Evolutionary conservation across 352 stramenopile species (phyloP).

Genomic region (Pythium coloratum): DNA sequence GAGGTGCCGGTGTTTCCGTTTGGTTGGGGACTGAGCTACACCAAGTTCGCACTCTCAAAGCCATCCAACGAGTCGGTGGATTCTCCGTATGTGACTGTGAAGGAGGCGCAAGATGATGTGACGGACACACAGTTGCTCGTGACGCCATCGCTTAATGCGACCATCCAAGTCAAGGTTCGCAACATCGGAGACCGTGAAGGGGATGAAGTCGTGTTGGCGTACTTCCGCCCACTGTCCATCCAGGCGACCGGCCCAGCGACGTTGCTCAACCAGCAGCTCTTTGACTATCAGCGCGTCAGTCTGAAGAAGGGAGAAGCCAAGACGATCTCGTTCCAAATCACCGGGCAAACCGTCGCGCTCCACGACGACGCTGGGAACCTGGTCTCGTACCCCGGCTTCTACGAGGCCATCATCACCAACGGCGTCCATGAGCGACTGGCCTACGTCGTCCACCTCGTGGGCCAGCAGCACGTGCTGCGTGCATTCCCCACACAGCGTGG

Average conservation of each 20-base stretch:
- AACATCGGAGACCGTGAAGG: slow-evolving; percentile 56
- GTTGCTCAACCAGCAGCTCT: slow-evolving; percentile 77
- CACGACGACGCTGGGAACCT: slow-evolving; percentile 58
- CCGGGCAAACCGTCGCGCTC: slow-evolving; percentile 51
- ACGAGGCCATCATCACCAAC: slow-evolving; percentile 77
- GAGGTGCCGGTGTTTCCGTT: slow-evolving; percentile 89
- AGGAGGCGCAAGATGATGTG: slow-evolving; percentile 1
- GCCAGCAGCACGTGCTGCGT: slow-evolving; percentile 44
- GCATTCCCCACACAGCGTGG: slow-evolving; percentile 30
- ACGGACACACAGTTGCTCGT: slow-evolving; percentile 28
- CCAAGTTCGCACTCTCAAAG: slow-evolving; percentile 59
- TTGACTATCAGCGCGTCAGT: slow-evolving; percentile 63
- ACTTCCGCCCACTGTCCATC: slow-evolving; percentile 65
- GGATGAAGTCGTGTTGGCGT: slow-evolving; percentile 80
- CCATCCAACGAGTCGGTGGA: slow-evolving; percentile 2
- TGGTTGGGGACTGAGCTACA: slow-evolving; percentile 91
- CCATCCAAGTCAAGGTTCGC: slow-evolving; percentile 48
- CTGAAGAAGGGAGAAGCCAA: slow-evolving; percentile 37
- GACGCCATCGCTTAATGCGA: slow-evolving; percentile 38
- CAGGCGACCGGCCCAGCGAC: slow-evolving; percentile 56
- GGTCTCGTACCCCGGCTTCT: slow-evolving; percentile 60
- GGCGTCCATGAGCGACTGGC: slow-evolving; percentile 64
- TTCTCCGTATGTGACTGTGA: slow-evolving; percentile 10
- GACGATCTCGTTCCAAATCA: slow-evolving; percentile 46
- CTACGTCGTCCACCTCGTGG: slow-evolving; percentile 57